Base-by-base conservation (phyloP, 2,329 filamentous ascomycete species). In the Gyromitra esculenta region DNA sequence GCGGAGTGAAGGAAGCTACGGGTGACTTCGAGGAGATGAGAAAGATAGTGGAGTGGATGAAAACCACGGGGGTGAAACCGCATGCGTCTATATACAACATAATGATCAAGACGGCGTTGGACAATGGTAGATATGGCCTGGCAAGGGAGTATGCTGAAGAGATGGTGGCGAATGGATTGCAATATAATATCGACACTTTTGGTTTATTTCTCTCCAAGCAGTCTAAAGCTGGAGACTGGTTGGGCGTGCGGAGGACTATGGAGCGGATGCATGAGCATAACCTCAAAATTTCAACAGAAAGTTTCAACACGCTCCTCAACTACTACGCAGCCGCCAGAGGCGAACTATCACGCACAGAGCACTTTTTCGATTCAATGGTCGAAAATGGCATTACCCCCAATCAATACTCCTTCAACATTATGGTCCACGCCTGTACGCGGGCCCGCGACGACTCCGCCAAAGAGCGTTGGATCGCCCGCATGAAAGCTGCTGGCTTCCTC, bases 351-450 rank as follows among this genome's bases (percentile, higher is more conserved):
- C 64, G 60, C 21, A 41, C 78, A 2, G 74, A 79, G n/a, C 65
- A 65, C 6, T 78, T 81, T 18, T 75, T 79, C 62, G 56, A 77
- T 25, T 63, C 78, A 15, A 76, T 71, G 37, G 43, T 72, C 37
- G 60, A 37, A 8, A 41, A 76, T 9, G 75, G 67, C 11, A 70
- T 76, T 21, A 35, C 60, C 6, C 75, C 73, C 11, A 57, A 76
- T 39, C 54, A 59, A 15, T 73, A 64, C 37, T 80, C 80, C 13
- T 81, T 76, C 70, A 80, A 79, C 67, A 80, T 81, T 63, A 77
- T 80, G 72, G 67, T 81, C 63, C 75, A 80, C 31, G 75, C 78
- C 60, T 77, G 67, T 21, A 50, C 77, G 4, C 54, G 60, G 25
- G 73, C 72, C 25, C 59, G 76, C 35, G 37, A 78, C 18, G 72